These are phyloP conservation scores for Albizia julibrissin DNA, from an alignment of 306 rosid genomes.

Conservation along the genomic window DNA sequence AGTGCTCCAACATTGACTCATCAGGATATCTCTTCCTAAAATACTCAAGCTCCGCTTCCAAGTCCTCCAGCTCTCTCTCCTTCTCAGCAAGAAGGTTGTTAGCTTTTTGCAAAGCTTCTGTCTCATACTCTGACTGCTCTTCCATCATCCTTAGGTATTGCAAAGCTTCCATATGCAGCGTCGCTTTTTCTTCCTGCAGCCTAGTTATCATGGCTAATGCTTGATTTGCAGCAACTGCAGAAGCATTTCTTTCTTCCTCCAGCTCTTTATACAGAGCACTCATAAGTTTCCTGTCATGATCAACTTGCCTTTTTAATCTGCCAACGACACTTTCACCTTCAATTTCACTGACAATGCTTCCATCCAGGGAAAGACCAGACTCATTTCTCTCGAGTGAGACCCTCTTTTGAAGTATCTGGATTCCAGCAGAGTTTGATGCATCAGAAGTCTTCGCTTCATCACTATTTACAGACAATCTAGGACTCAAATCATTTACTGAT, in stretches of 20 bases:
- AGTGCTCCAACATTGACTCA: constrained; percentile 46
- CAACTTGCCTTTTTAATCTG: constrained; percentile 74
- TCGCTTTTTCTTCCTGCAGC: constrained; percentile 86
- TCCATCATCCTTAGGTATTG: constrained; percentile 82
- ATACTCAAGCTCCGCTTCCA: constrained; percentile 64
- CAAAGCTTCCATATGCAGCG: constrained; percentile 84
- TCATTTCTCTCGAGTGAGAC: constrained; percentile 89
- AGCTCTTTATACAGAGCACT: constrained; percentile 73
- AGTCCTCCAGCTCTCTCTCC: constrained; percentile 73
- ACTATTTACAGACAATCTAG: constrained; percentile 63
- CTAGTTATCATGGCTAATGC: constrained; percentile 93
- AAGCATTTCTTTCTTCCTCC: constrained; percentile 92
- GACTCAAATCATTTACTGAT: constrained; percentile 63
- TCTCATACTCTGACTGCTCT: constrained; percentile 81
- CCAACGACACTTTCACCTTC: constrained; percentile 62
- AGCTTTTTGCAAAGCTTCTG: constrained; percentile 63
- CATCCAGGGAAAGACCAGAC: constrained; percentile 85
- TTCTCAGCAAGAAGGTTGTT: constrained; percentile 67
- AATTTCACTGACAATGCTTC: constrained; percentile 65
- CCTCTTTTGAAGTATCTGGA: constrained; percentile 70
- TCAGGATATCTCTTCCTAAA: constrained; percentile 54
- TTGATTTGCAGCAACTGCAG: constrained; percentile 73
- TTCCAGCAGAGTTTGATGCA: constrained; percentile 55
- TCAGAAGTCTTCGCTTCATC: constrained; percentile 67
- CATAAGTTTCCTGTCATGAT: constrained; percentile 80